phyloP scores from a whole-genome alignment of 345 rosid genomes.

The Pelargonium nanum region DNA sequence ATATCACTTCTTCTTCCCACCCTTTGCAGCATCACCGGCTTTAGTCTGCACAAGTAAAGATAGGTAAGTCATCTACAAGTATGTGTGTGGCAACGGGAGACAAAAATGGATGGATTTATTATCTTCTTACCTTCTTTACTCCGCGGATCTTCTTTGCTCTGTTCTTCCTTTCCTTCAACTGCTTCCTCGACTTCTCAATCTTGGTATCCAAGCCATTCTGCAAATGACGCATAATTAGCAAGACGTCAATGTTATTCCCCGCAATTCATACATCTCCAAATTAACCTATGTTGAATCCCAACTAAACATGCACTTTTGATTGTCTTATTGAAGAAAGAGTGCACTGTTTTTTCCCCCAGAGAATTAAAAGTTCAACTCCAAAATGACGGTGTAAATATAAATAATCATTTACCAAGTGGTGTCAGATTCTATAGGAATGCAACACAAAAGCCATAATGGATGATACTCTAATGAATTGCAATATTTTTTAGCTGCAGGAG shows the following conservation, averaged over 20 bases:
- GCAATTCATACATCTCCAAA: not conserved
- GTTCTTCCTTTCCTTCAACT: constrained; percentile 45
- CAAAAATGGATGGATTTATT: not conserved
- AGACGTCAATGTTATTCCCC: not conserved
- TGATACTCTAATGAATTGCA: not conserved
- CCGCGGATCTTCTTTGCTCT: constrained; percentile 45
- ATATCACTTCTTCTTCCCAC: constrained; percentile 44
- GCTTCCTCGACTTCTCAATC: constrained; percentile 43
- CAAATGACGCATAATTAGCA: not conserved
- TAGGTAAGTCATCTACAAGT: not conserved
- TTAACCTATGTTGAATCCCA: not conserved
- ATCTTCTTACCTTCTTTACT: constrained; percentile 35
- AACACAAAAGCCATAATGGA: not conserved
- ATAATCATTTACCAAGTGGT: not conserved
- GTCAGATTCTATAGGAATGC: not conserved
- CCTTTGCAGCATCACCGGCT: constrained; percentile 45
- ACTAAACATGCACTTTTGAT: not conserved
- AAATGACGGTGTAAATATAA: not conserved
- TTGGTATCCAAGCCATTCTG: constrained; percentile 42
- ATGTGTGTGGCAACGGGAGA: not conserved
- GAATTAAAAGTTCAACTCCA: not conserved
- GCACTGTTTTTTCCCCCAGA: not conserved
- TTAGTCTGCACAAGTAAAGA: constrained; percentile 24
- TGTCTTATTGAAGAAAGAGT: not conserved
- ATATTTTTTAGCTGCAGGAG: too few relatives aligned